Conservation (phyloP, 441 rosid genomes). For the Arabidopsis hybrid region DNA sequence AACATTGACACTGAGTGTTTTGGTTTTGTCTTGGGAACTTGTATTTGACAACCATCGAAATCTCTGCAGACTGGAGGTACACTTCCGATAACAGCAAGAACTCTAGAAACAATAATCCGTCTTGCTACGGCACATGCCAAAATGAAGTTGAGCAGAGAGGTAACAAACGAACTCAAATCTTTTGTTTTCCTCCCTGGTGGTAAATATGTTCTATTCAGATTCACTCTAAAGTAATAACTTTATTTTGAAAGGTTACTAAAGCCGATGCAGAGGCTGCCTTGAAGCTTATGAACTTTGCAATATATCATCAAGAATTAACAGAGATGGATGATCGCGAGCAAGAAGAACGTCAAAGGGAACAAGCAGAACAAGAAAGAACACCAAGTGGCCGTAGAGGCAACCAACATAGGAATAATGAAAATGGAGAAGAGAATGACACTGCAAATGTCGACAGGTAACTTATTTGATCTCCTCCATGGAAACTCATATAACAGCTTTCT, state of each 20-base stretch:
- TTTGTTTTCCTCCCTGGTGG: background rate
- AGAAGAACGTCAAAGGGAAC: slow-evolving; percentile 71
- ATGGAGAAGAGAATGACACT: slow-evolving; percentile 42
- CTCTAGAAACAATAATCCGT: slow-evolving; percentile 95
- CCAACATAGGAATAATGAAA: slow-evolving; percentile 33
- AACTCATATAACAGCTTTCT: background rate
- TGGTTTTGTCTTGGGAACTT: background rate
- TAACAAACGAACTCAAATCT: slow-evolving; percentile 38
- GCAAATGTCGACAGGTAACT: slow-evolving; percentile 56
- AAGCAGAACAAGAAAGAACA: slow-evolving; percentile 53
- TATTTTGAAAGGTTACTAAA: slow-evolving; percentile 66
- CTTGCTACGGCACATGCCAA: slow-evolving; percentile 98
- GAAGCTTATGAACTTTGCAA: slow-evolving; percentile 90
- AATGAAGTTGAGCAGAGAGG: slow-evolving; percentile 91
- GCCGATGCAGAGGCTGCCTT: slow-evolving; percentile 93
- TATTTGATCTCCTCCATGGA: background rate
- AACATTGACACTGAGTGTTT: slow-evolving; percentile 8
- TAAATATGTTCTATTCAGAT: slow-evolving; percentile 6
- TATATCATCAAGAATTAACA: slow-evolving; percentile 91
- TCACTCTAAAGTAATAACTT: slow-evolving; percentile 8
- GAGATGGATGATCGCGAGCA: slow-evolving; percentile 99
- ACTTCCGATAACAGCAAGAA: slow-evolving; percentile 97
- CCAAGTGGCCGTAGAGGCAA: slow-evolving; percentile 46
- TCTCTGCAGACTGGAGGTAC: slow-evolving; percentile 91
- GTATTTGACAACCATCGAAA: slow-evolving; percentile 14